phyloP scores from a whole-genome alignment of 2,329 filamentous ascomycete species.

The Scedosporium dehoogii region DNA sequence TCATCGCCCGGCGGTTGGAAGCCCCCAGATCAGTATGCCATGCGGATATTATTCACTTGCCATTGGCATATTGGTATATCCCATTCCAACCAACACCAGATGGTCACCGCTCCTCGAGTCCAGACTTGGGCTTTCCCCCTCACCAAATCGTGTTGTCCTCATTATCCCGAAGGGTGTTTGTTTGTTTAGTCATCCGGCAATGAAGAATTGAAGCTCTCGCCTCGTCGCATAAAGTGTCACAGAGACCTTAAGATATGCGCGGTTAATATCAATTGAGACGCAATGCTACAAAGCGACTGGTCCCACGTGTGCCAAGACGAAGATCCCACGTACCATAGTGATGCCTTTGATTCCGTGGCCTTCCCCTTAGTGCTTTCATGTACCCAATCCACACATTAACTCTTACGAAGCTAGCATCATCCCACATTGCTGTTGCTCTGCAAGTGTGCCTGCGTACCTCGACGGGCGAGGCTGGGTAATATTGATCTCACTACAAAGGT shows the following conservation, averaged over 20 bases:
- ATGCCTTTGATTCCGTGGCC: neutral
- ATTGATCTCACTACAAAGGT: too few species aligned
- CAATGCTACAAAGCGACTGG: neutral
- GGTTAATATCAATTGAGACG: slow-evolving; percentile 5
- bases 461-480: too few species aligned
- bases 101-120: too few species aligned
- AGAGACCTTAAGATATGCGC: neutral
- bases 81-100: too few species aligned
- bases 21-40: neutral
- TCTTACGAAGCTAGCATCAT: too few species aligned
- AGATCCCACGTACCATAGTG: slow-evolving; percentile 3
- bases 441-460: too few species aligned
- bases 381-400: too few species aligned
- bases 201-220: neutral
- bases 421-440: neutral
- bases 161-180: too few species aligned
- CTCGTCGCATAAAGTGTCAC: slow-evolving; percentile 5
- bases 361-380: neutral
- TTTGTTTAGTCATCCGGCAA: neutral
- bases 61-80: too few species aligned
- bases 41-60: neutral
- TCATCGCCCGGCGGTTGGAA: neutral
- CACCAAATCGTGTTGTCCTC: too few species aligned
- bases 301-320: slow-evolving; percentile 4
- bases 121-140: too few species aligned